A percentile compares a stretch with the other conserved stretches of the same genome.
phyloP scores from a whole-genome alignment of 305 asterid genomes.

The Fraxinus greggii region DNA sequence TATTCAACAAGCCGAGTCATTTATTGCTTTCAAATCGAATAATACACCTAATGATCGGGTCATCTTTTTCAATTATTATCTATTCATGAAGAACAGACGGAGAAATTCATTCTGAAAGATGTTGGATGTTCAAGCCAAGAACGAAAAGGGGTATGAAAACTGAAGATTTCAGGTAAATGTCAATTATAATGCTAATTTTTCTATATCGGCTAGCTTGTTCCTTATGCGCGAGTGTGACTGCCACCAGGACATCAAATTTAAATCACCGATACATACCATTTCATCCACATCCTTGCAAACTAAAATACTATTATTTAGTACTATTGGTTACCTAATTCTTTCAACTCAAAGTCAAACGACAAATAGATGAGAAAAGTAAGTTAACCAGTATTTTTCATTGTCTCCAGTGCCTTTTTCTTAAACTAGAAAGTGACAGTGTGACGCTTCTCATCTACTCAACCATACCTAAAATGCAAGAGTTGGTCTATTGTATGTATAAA shows the following conservation, averaged over 20 bases:
- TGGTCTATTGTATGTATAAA: background rate
- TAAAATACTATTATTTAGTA: background rate
- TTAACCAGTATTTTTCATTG: background rate
- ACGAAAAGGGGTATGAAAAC: background rate
- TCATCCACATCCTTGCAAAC: background rate
- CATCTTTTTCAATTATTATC: background rate
- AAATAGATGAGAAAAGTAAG: background rate
- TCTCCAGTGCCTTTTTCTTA: background rate
- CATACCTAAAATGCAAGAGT: background rate
- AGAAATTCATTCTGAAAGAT: background rate
- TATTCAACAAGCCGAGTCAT: background rate
- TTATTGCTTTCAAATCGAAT: background rate
- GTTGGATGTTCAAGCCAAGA: background rate
- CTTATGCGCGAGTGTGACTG: background rate
- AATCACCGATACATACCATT: background rate
- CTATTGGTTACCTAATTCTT: background rate
- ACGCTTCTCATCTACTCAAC: background rate
- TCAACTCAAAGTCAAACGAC: background rate
- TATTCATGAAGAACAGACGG: background rate
- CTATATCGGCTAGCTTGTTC: background rate
- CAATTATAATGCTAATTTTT: background rate
- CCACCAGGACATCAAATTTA: background rate
- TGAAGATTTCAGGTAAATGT: background rate
- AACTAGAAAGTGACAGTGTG: background rate
- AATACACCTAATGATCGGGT: background rate